These are phyloP conservation scores for Solanum hybrid DNA, from an alignment of 305 asterid genomes.

Conservation along the genomic window DNA sequence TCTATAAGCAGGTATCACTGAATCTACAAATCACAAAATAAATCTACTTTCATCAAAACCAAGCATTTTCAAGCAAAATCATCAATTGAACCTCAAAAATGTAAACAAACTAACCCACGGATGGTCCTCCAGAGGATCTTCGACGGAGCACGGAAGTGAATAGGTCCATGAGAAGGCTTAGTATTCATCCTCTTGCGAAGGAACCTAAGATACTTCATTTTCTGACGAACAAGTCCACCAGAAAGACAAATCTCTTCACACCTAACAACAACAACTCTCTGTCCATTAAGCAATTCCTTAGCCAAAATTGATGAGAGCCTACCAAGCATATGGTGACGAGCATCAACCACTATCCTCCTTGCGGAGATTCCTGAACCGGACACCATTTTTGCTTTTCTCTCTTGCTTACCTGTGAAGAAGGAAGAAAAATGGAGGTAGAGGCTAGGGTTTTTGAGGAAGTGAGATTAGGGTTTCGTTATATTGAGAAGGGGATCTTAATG, in stretches of 20 bases:
- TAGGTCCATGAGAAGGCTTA: constrained; percentile 50
- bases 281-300: constrained; percentile 41
- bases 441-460: not conserved
- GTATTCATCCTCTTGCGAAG: constrained; percentile 44
- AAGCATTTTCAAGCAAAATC: not conserved
- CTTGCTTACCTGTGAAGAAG: not conserved
- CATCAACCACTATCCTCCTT: constrained; percentile 37
- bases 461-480: not conserved
- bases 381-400: constrained; percentile 17
- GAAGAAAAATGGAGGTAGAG: not conserved
- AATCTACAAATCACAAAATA: not conserved
- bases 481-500: not conserved
- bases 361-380: constrained; percentile 46
- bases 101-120: constrained; percentile 27
- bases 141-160: constrained; percentile 47
- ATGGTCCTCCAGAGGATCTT: constrained; percentile 51
- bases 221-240: constrained; percentile 46
- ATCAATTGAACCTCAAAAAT: not conserved
- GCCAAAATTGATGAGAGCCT: constrained; percentile 37
- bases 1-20: not conserved
- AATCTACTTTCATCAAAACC: not conserved
- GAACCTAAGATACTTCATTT: constrained; percentile 44
- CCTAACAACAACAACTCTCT: constrained; percentile 37
- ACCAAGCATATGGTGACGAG: constrained; percentile 44
- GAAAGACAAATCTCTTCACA: constrained; percentile 47